Evolutionary conservation across 495 filamentous ascomycete species (phyloP), one percentile per base, ranked within the genome.

Genomic region (Hypoxylon intermedium): DNA sequence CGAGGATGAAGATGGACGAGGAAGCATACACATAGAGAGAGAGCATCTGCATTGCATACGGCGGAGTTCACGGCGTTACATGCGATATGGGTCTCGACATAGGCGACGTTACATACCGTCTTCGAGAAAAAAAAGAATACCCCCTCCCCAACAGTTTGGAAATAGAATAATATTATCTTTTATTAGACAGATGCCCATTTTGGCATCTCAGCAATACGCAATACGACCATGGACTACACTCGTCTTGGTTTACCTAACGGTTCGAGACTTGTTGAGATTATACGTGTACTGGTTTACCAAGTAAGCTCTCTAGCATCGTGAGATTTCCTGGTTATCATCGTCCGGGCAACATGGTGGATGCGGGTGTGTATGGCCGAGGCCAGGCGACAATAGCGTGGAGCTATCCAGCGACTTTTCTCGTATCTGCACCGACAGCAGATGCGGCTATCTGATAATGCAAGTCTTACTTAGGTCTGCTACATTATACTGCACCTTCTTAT

Each of bases 371-470:
- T 42, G 24, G 20, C 36, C 47, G 53, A 28, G 50, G 37, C 19
- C 44, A 49, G 48, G 53, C 52, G 52, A 63, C 30, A 31, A 52
- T 63, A 54, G 60, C 49, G 54, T 34, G 26, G 48, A 42, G 15
- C 28, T n/a, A 21, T 23, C 26, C 42, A 13, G 16, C 44, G 37
- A 16, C 49, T 53, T 40, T 64, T 60, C 61, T 65, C 61, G 61
- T 65, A 65, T 65, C 61, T 65, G 61, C 61, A 65, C 50, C 51
- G 61, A 65, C 61, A 65, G 45, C 61, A 53, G 30, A 55, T 59
- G 61, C 61, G 55, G 54, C 48, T 48, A 37, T 65, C 51, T 60
- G 61, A 65, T 59, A 60, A 60, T 54, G 61, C 51, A 55, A 50
- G 45, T 31, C 12, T 23, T 12, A 34, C 7, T 9, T n/a, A n/a